Base-by-base conservation (phyloP, 176 grass and related monocot genomes). In the Bothriochloa decipiens region DNA sequence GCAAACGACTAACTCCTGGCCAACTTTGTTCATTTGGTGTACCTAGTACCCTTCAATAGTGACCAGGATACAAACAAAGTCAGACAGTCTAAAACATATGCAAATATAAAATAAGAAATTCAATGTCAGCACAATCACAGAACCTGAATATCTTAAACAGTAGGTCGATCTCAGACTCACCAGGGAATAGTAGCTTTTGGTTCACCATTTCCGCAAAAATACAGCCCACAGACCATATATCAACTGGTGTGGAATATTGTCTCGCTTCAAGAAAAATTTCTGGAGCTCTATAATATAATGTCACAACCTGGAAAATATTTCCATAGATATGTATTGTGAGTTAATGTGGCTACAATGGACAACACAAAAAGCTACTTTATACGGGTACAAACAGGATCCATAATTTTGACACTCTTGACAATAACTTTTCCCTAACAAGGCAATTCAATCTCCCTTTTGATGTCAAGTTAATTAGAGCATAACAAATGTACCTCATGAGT, bases 131-230 rank as follows among this genome's bases (percentile, higher is more conserved):
- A 42, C 41, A 42, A 42, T 42, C 41, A 42, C 11, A 42, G 9
- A 11, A 42, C 41, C 95, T 97, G 90, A 97, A 97, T 85, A 97
- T 97, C 72, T 89, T 97, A 81, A 97, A 97, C 50, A 97, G 47
- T 80, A 94, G 90, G 50, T 94, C 92, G 16, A 97, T 97, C 81
- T 97, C 95, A 68, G 92, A 97, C 68, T 97, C 95, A 52, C 7
- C 7, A 9, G 0, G 4, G 41, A 42, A 42, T 11, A 97, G 65
- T 53, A 92, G 8, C 16, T 84, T 89, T 84, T 92, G 92, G 89
- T 90, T 97, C 70, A 94, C 92, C 95, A 97, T 97, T 90, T 97
- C 95, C 3, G 95, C 95, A 87, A 97, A 97, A 55, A 97, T 97
- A 88, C 95, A 97, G 11, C 95, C 95, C 45, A 94, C 95, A 15